Base-by-base conservation (phyloP, 257 asterid genomes). In the Nicotiana paniculata region DNA sequence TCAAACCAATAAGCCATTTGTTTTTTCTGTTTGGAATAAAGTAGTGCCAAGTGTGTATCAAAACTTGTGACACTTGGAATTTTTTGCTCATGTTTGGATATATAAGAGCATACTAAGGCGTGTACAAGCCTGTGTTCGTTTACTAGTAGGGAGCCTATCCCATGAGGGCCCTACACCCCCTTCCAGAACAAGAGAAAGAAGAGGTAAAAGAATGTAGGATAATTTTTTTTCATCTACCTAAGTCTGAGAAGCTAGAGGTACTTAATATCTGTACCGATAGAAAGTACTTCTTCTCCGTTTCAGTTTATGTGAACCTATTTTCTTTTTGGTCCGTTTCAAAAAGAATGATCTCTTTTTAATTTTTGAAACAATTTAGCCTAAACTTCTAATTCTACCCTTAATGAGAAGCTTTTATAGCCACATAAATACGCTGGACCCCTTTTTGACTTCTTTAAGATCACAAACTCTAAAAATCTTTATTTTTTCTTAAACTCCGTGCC, bases 1-100 rank as follows among this genome's bases (percentile, higher is more conserved):
- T 67, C 79, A 75, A 51, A 51, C 79, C 63, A 75, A 75, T 63
- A 51, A 51, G 63, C 26, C 79, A 75, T 75, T 51, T 26, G 16
- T 48, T 58, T 15, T 21, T 51, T 24, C 26, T 26, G 61, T 74
- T 21, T 74, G 39, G 39, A 33, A 48, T 57, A 74, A 74, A 72
- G 39, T 21, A 24, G 11, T 48, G 43, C 51, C 43, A 26, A 74
- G 62, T 74, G 8, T 74, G 37, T 74, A 24, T 46, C 79, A 51
- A 74, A 74, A 43, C 51, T 48, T 26, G 16, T 7, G 79, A 46
- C 39, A 72, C 61, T 72, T 5, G 8, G 79, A 9, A 11, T 12
- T 2, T 24, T 74, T 74, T 12, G 79, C 24, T 48, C 79, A 13
- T 13, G 43, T 46, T 15, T 48, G 63, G 63, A 16, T 75, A 51